phyloP scores from a whole-genome alignment of 768 basidiomycete species.

The Amanita pallidorosea region DNA sequence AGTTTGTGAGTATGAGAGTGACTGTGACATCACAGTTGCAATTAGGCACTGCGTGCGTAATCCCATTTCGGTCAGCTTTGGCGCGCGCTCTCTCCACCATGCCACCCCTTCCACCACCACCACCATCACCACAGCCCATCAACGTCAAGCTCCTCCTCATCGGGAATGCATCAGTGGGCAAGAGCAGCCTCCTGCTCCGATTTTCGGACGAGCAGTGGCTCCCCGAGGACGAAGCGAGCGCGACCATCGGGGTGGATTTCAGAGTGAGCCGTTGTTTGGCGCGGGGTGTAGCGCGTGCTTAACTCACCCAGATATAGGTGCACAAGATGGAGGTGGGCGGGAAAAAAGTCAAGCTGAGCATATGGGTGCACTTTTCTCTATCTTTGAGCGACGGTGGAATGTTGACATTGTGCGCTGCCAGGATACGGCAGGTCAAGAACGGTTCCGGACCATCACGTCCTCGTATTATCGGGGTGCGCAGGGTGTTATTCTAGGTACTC shows the following conservation, averaged over 20 bases:
- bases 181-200: slow-evolving; percentile 83
- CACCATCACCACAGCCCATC: slow-evolving; percentile 29
- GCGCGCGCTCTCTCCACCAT: background rate
- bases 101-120: slow-evolving; percentile 14
- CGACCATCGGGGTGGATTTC: slow-evolving; percentile 82
- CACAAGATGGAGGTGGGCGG: slow-evolving; percentile 83
- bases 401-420: too few relatives aligned
- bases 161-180: slow-evolving; percentile 86
- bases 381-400: too few relatives aligned
- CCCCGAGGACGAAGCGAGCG: slow-evolving; percentile 80
- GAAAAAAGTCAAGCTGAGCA: slow-evolving; percentile 84
- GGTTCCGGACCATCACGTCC: slow-evolving; percentile 90
- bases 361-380: slow-evolving; percentile 64
- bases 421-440: slow-evolving; percentile 96
- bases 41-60: too few relatives aligned
- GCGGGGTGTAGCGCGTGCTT: background rate
- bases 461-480: slow-evolving; percentile 91
- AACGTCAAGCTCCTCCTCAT: slow-evolving; percentile 82
- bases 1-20: too few relatives aligned
- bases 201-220: slow-evolving; percentile 97
- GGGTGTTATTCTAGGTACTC: slow-evolving; percentile 64
- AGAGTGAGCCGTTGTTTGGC: slow-evolving; percentile 39
- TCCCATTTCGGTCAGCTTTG: background rate
- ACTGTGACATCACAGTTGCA: too few relatives aligned
- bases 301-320: slow-evolving; percentile 36